A percentile compares a stretch with the other conserved stretches of the same genome.
Conservation (phyloP, 805 yeast species). For the Yarrowia deformans region DNA sequence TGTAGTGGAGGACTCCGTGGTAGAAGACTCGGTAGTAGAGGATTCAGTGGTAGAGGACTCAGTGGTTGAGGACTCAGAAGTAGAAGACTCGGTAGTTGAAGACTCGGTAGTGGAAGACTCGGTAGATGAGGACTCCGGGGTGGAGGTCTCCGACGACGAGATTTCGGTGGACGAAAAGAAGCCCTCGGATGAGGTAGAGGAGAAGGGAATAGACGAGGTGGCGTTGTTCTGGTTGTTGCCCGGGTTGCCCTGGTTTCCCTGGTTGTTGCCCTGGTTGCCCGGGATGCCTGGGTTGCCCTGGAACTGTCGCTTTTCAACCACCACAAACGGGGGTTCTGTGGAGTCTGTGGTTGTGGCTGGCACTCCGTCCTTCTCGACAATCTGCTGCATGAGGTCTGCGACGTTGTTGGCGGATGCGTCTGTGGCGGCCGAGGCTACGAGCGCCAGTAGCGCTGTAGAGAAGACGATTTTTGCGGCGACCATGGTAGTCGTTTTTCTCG, state of each 20-base stretch:
- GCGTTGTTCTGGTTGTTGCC: slow-evolving; percentile 9
- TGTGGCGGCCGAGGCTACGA: slow-evolving; percentile 4
- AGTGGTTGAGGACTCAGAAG: neutral
- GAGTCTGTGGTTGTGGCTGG: neutral
- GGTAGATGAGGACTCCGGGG: neutral
- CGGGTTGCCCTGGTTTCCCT: neutral
- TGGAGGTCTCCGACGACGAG: neutral
- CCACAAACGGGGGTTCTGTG: slow-evolving; percentile 11
- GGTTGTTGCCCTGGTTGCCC: neutral
- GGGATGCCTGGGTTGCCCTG: neutral
- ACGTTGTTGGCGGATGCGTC: slow-evolving; percentile 11
- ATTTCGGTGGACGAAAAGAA: neutral
- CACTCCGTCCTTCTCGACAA: slow-evolving; percentile 3
- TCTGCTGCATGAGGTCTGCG: slow-evolving; percentile 32
- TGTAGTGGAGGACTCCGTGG: neutral
- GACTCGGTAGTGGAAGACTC: neutral
- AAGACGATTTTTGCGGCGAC: slow-evolving; percentile 22
- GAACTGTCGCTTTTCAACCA: slow-evolving; percentile 16
- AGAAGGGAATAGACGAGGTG: slow-evolving; percentile 14
- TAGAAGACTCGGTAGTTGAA: neutral
- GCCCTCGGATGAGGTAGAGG: neutral
- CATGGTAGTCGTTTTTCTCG: slow-evolving; percentile 4
- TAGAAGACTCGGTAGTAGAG: slow-evolving; percentile 9
- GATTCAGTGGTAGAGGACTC: neutral
- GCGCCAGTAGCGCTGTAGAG: slow-evolving; percentile 18